These are phyloP conservation scores for Neopestalotiopsis clavispora DNA, from an alignment of 2,329 filamentous ascomycete genomes.

Conservation along the genomic window DNA sequence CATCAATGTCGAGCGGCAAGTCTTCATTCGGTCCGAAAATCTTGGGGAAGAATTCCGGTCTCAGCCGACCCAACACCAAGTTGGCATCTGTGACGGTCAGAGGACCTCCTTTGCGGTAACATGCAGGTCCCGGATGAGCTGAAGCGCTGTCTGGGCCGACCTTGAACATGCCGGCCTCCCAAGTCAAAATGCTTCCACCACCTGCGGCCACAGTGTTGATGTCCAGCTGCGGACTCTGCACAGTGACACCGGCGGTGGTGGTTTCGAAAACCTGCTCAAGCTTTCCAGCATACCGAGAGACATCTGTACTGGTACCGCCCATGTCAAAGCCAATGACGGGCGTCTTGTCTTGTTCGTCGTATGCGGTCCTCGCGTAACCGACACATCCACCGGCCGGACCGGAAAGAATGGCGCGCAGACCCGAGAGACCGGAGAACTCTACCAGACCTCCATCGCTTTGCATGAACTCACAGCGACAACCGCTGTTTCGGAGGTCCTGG, in stretches of 20 bases:
- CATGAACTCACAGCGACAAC: conserved; percentile 41
- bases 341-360: conserved; percentile 69
- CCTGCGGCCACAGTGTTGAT: conserved; percentile 82
- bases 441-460: conserved; percentile 57
- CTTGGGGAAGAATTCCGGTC: conserved; percentile 67
- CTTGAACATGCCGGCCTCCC: conserved; percentile 73
- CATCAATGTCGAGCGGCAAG: conserved; percentile 65
- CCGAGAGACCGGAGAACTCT: conserved; percentile 70
- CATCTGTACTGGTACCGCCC: conserved; percentile 74
- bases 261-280: conserved; percentile 67
- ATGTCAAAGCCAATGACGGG: conserved; percentile 81
- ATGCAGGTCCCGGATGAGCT: conserved; percentile 72
- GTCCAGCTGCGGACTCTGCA: conserved; percentile 79
- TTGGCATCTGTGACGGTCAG: conserved; percentile 75
- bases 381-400: conserved; percentile 78
- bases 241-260: conserved; percentile 78
- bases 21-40: conserved; percentile 76
- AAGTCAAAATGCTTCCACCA: conserved; percentile 70
- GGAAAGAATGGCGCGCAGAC: conserved; percentile 70
- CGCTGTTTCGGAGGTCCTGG: conserved; percentile 63
- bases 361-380: conserved; percentile 75
- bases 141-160: conserved; percentile 74
- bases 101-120: conserved; percentile 72
- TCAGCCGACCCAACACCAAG: conserved; percentile 63
- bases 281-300: conserved; percentile 62